Conservation (phyloP, 2,329 filamentous ascomycete genomes). For the Neurospora crassa region DNA sequence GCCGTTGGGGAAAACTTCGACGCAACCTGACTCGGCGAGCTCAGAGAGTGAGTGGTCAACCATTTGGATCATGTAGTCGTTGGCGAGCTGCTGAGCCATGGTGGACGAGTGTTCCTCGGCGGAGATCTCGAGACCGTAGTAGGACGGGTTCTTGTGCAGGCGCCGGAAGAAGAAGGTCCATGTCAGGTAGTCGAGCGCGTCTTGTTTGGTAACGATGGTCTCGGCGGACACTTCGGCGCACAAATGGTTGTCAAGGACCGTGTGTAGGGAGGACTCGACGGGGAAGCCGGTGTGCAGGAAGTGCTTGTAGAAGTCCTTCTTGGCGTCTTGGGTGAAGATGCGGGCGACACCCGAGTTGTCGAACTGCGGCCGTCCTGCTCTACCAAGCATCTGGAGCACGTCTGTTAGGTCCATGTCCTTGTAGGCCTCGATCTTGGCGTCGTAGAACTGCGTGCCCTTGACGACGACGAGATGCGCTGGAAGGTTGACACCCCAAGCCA, state of each 20-base stretch:
- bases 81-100: slow-evolving; percentile 75
- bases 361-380: slow-evolving; percentile 92
- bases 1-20: slow-evolving; percentile 74
- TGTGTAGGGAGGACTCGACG: slow-evolving; percentile 91
- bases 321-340: slow-evolving; percentile 94
- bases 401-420: slow-evolving; percentile 99
- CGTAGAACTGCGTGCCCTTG: slow-evolving; percentile 96
- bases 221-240: slow-evolving; percentile 89
- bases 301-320: slow-evolving; percentile 99
- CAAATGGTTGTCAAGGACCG: slow-evolving; percentile 93
- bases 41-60: slow-evolving; percentile 80
- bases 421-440: slow-evolving; percentile 95
- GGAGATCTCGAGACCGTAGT: slow-evolving; percentile 91
- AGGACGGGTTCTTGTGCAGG: slow-evolving; percentile 95
- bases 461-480: slow-evolving; percentile 95
- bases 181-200: slow-evolving; percentile 92
- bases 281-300: slow-evolving; percentile 97
- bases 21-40: slow-evolving; percentile 74
- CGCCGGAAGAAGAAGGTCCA: slow-evolving; percentile 99
- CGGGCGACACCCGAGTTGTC: slow-evolving; percentile 91
- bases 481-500: slow-evolving; percentile 97
- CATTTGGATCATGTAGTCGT: slow-evolving; percentile 89
- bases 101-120: slow-evolving; percentile 87
- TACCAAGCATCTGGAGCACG: slow-evolving; percentile 93
- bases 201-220: slow-evolving; percentile 89